Evolutionary conservation across 2,329 filamentous ascomycete genomes (phyloP), one percentile per base, ranked within the genome.

Genomic region (Fusarium dimerum): DNA sequence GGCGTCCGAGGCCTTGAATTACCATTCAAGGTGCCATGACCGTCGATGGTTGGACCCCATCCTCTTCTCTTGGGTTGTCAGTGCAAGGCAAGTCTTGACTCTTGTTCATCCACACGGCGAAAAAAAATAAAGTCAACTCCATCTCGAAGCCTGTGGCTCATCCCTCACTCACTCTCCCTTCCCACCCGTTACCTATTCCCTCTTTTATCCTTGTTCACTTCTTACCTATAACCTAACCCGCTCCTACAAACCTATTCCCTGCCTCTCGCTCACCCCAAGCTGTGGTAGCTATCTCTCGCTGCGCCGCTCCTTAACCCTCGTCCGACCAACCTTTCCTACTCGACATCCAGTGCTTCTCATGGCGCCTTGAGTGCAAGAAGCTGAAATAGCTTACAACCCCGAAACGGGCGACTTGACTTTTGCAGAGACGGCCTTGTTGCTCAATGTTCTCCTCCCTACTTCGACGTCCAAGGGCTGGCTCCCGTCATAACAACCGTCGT

Each of bases 401-500:
- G 20, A 18, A 38, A 50, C 41, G 43, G 43, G 43, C 51, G 47
- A 46, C 59, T 55, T 42, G 30, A 49, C 41, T 47, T 43, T 29
- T 51, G 53, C 43, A 47, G 29, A 36, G 13, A 43, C 46, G 20
- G 34, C 47, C 47, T 46, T 54, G 62, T 54, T 48, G 63, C 60
- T 55, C 48, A 60, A 73, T 74, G 71, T 71, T 73, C 63, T 67
- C 69, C 55, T 72, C 71, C 56, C 62, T 71, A 48, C 61, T 72
- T 51, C 69, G 66, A 54, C 67, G 65, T 45, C 64, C 69, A 20
- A 67, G 68, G 59, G 65, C 64, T 57, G 64, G 62, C 48, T 65
- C 64, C 60, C 69, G 68, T 63, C 71, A 68, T 62, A 61, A 64
- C 48, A 66, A 67, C 48, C 57, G 61, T 47, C 61, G 65, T 50